Base-by-base conservation (phyloP, 148 eudicot species). In the Chenopodium formosanum region DNA sequence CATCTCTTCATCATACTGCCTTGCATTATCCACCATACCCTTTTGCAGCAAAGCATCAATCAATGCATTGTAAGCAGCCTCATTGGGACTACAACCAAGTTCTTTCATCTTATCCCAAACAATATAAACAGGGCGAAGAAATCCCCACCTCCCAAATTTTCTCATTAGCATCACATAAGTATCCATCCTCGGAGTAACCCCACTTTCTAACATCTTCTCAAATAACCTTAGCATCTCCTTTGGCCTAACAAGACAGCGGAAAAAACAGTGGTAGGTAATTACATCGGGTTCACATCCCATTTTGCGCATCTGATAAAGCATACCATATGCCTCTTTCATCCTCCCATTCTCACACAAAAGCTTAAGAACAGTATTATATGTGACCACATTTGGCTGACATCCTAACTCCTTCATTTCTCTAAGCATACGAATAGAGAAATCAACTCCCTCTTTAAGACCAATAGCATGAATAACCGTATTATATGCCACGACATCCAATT, bases 61-160 rank as follows among this genome's bases (percentile, higher is more conserved):
- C 70, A 96, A 75, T 7, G 98, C 97, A 89, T 92, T 92, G 80
- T 94, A 96, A 68, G 98, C 97, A 83, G 85, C 90, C 75, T 84
- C 95, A 84, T 94, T 91, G 4, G 99, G 99, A 87, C 99, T 92
- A 76, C 89, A 80, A 17, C 97, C 97, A 76, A 90, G 90, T 73
- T 90, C 93, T 83, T 86, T 86, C 95, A 94, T 96, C 83, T 90
- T 96, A 74, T 94, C 85, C 98, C 99, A 96, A 71, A 94, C 84
- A 63, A 83, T 44, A 40, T 90, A 88, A 77, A 91, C 90, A 9
- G 99, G 99, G 68, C 99, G 82, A 65, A 96, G 91, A 82, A 96
- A 92, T 20, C 99, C 99, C 99, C 98, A 96, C 68, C 92, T 88
- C 73, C 94, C 99, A 85, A 94, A 96, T 74, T 94, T 96, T 82